These are phyloP conservation scores for Coemansia furcata DNA, from an alignment of 192 early-diverging fungal genomes.

Conservation along the genomic window DNA sequence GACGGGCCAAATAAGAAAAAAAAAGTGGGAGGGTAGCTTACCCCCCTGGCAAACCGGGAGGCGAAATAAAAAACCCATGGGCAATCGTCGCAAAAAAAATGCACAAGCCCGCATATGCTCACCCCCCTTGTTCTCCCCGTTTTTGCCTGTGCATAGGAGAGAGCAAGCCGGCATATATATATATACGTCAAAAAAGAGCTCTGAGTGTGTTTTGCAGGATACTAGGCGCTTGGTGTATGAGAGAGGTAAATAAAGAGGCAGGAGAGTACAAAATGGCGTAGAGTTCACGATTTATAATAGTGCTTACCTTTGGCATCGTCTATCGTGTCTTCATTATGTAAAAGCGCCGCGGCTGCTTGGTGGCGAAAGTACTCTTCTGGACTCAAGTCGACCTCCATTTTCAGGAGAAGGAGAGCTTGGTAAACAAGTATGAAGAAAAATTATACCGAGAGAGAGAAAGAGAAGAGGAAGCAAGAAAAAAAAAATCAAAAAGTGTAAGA, in stretches of 20 bases:
- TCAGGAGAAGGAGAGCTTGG: neutral
- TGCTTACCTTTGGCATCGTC: constrained; percentile 32
- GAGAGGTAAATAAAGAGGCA: neutral
- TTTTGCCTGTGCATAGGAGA: constrained; percentile 20
- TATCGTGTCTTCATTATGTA: constrained; percentile 32
- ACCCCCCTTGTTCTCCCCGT: constrained; percentile 16
- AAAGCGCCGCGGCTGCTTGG: constrained; percentile 34
- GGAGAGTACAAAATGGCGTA: neutral
- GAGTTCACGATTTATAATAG: neutral
- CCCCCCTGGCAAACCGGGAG: neutral
- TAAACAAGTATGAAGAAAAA: neutral
- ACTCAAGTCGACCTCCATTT: constrained; percentile 41
- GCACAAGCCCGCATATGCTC: constrained; percentile 40
- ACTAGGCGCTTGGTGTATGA: neutral
- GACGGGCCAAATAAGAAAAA: neutral
- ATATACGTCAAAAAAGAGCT: constrained; percentile 5
- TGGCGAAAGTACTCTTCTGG: constrained; percentile 53
- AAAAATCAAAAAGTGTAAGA: constrained; percentile 1
- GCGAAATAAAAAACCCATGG: constrained; percentile 11
- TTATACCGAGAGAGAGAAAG: constrained; percentile 11
- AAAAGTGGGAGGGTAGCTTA: neutral
- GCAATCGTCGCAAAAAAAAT: constrained; percentile 32
- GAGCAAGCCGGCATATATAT: constrained; percentile 12
- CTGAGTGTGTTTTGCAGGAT: neutral
- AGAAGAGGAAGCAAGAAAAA: constrained; percentile 6